These are phyloP conservation scores for Xylaria sp. DNA, from an alignment of 2,329 filamentous ascomycete species.

Conservation along the genomic window DNA sequence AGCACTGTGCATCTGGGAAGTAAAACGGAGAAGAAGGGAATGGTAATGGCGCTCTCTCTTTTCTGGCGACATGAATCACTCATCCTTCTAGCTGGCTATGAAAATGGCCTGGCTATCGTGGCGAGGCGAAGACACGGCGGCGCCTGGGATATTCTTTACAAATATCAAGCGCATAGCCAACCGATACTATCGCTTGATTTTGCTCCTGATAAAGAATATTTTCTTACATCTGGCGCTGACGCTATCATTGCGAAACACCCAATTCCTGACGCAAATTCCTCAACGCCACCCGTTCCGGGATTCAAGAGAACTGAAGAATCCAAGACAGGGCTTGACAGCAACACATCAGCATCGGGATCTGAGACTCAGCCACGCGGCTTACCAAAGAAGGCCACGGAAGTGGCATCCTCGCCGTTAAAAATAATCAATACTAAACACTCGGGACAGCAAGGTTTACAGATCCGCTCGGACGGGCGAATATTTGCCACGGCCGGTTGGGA, in stretches of 20 bases:
- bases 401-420: conserved; percentile 64
- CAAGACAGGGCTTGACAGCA: neutral
- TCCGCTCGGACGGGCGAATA: conserved; percentile 83
- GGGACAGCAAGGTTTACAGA: conserved; percentile 82
- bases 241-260: conserved; percentile 80
- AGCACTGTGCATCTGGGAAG: conserved; percentile 60
- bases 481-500: conserved; percentile 97
- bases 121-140: conserved; percentile 61
- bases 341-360: conserved; percentile 31
- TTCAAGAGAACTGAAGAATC: conserved; percentile 7
- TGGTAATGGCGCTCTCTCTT: conserved; percentile 86
- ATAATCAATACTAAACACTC: conserved; percentile 82
- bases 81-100: conserved; percentile 80
- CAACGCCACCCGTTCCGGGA: conserved; percentile 17
- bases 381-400: conserved; percentile 26
- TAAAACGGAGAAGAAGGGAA: conserved; percentile 68
- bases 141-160: conserved; percentile 67
- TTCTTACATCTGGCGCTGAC: conserved; percentile 86
- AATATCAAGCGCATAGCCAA: conserved; percentile 75
- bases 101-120: conserved; percentile 80
- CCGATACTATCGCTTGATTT: conserved; percentile 81
- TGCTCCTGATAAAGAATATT: conserved; percentile 62
- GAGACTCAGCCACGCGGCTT: conserved; percentile 20
- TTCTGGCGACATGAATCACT: conserved; percentile 63
- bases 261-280: conserved; percentile 56